These are phyloP conservation scores for Pythium phragmiticola DNA, from an alignment of 352 stramenopile genomes.

Conservation along the genomic window DNA sequence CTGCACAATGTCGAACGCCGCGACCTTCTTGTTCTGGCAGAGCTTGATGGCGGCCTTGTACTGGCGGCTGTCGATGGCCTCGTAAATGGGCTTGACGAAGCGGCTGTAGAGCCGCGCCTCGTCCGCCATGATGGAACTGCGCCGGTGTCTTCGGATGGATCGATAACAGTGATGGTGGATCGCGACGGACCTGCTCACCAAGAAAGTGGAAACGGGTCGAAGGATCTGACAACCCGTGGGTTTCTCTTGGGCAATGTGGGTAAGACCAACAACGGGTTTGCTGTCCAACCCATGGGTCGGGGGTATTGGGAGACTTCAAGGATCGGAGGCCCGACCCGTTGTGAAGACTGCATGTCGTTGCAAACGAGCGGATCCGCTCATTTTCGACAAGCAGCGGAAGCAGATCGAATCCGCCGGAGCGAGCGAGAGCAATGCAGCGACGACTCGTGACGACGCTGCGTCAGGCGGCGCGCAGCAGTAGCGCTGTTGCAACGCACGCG, in stretches of 20 bases:
- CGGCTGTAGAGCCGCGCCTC: slow-evolving; percentile 62
- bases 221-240: neutral
- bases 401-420: neutral
- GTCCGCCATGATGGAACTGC: slow-evolving; percentile 40
- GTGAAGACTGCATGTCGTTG: slow-evolving; percentile 10
- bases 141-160: neutral
- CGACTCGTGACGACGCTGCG: slow-evolving; percentile 21
- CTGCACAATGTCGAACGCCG: slow-evolving; percentile 73
- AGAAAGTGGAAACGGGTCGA: neutral
- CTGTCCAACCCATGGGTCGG: slow-evolving; percentile 3
- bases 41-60: slow-evolving; percentile 85
- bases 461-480: slow-evolving; percentile 10
- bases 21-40: slow-evolving; percentile 77
- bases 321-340: slow-evolving; percentile 6
- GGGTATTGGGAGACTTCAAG: neutral
- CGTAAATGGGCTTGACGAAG: slow-evolving; percentile 84
- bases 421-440: slow-evolving; percentile 14
- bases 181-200: neutral
- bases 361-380: slow-evolving; percentile 1
- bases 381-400: neutral
- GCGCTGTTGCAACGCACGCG: neutral
- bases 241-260: too few species aligned
- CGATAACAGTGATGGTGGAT: slow-evolving; percentile 16
- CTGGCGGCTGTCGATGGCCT: slow-evolving; percentile 76
- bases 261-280: too few species aligned